Percentiles rank a stretch among this genome's conserved stretches.
Evolutionary conservation across 805 yeast species (phyloP).

Genomic region (Yamadazyma takamatsuzukensis): DNA sequence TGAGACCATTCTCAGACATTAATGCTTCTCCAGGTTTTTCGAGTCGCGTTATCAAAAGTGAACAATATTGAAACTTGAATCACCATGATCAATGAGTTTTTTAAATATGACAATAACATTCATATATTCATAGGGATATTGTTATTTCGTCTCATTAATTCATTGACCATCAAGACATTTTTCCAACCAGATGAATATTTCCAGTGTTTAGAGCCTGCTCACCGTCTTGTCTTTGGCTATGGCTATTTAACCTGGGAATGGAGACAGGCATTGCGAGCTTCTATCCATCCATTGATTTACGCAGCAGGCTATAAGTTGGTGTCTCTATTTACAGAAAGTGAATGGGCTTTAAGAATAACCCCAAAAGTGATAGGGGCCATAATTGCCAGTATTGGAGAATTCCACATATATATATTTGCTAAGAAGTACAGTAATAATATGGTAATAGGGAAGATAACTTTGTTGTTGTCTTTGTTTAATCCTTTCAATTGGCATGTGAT

Average conservation of each 20-base stretch:
- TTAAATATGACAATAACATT: too few relatives aligned
- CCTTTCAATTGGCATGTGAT: constrained; percentile 80
- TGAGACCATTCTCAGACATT: too few relatives aligned
- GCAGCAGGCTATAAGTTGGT: constrained; percentile 36
- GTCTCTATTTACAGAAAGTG: constrained; percentile 18
- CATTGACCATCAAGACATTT: constrained; percentile 63
- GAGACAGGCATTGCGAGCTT: constrained; percentile 69
- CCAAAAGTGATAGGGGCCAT: constrained; percentile 73
- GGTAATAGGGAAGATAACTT: constrained; percentile 36
- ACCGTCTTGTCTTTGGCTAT: constrained; percentile 63
- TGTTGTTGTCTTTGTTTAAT: constrained; percentile 53
- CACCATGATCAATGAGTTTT: too few relatives aligned
- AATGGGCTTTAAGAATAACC: constrained; percentile 37
- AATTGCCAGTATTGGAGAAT: constrained; percentile 72
- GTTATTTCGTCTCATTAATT: constrained; percentile 43
- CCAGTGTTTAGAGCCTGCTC: constrained; percentile 94
- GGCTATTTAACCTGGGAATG: constrained; percentile 97
- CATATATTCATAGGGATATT: constrained; percentile 2
- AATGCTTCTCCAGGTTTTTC: too few relatives aligned
- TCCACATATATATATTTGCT: constrained; percentile 49
- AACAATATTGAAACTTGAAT: too few relatives aligned
- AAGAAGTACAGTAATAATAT: constrained; percentile 29
- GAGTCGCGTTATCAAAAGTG: too few relatives aligned
- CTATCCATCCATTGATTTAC: constrained; percentile 75
- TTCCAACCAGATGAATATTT: constrained; percentile 97